Conservation (phyloP, 1,139 yeast genomes). For the Saccharomyces hybrid region DNA sequence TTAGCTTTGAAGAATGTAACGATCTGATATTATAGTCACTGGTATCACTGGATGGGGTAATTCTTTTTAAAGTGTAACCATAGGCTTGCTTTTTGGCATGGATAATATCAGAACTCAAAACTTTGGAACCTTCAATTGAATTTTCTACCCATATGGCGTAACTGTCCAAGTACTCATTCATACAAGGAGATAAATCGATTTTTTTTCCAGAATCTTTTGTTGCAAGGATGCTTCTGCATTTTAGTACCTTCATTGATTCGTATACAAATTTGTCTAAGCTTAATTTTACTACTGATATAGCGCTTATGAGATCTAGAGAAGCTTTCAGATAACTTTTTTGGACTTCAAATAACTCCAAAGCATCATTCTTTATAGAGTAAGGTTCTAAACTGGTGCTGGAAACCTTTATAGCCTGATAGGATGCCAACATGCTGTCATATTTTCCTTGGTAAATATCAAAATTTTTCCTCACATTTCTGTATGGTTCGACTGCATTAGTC, state of each 20-base stretch:
- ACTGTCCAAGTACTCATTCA: conserved; percentile 30
- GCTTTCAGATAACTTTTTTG: conserved; percentile 64
- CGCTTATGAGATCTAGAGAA: conserved; percentile 56
- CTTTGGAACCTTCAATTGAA: conserved; percentile 34
- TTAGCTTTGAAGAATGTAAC: conserved; percentile 38
- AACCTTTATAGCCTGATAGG: conserved; percentile 44
- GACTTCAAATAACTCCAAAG: conserved; percentile 47
- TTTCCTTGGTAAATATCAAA: conserved; percentile 61
- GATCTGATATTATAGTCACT: conserved; percentile 48
- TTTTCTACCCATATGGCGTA: conserved; percentile 34
- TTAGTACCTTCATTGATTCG: conserved; percentile 33
- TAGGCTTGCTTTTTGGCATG: conserved; percentile 62
- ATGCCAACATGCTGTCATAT: conserved; percentile 54
- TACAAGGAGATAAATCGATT: conserved; percentile 17
- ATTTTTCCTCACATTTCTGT: conserved; percentile 44
- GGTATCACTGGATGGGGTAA: conserved; percentile 54
- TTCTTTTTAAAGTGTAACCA: conserved; percentile 45
- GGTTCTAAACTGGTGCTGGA: conserved; percentile 6
- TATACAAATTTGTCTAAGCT: conserved; percentile 51
- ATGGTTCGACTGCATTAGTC: conserved; percentile 43
- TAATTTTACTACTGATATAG: conserved; percentile 45
- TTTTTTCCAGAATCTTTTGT: conserved; percentile 18
- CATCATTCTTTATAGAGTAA: conserved; percentile 39
- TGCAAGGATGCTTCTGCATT: conserved; percentile 18
- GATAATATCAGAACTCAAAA: conserved; percentile 45